phyloP scores from a whole-genome alignment of 441 rosid species.

The Pelargonium cotyledonis region DNA sequence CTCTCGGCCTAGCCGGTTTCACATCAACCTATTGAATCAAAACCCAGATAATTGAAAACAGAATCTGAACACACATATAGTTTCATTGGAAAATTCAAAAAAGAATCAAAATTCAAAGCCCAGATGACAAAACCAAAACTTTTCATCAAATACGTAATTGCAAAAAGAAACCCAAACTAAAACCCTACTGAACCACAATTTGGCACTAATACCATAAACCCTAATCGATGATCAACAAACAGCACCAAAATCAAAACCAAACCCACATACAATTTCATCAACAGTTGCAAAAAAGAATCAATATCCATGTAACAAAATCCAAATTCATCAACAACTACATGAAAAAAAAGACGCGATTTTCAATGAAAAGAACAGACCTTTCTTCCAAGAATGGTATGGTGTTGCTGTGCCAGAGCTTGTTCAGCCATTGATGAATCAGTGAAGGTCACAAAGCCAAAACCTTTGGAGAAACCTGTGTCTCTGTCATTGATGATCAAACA shows the following conservation, averaged over 20 bases:
- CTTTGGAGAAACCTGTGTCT: conserved; percentile 10
- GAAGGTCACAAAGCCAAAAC: conserved; percentile 28
- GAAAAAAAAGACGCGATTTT: background rate
- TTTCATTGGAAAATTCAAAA: background rate
- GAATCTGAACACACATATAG: background rate
- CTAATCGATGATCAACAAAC: background rate
- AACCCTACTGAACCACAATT: background rate
- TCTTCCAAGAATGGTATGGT: conserved; percentile 24
- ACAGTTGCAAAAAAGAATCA: background rate
- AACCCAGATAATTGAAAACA: background rate
- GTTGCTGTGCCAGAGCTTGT: conserved; percentile 15
- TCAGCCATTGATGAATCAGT: conserved; percentile 19
- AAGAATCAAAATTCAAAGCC: background rate
- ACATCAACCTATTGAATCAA: conserved; percentile 25
- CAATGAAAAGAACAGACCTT: conserved; percentile 18
- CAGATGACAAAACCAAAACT: background rate
- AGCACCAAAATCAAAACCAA: background rate
- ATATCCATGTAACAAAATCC: background rate
- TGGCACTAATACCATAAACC: background rate
- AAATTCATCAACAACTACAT: background rate
- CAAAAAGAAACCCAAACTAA: background rate
- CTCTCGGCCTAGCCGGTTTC: conserved; percentile 15
- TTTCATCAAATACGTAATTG: background rate
- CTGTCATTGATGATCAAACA: conserved; percentile 6
- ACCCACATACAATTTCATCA: background rate